These are phyloP conservation scores for Nasturtium officinale DNA, from an alignment of 345 rosid species.

Conservation along the genomic window DNA sequence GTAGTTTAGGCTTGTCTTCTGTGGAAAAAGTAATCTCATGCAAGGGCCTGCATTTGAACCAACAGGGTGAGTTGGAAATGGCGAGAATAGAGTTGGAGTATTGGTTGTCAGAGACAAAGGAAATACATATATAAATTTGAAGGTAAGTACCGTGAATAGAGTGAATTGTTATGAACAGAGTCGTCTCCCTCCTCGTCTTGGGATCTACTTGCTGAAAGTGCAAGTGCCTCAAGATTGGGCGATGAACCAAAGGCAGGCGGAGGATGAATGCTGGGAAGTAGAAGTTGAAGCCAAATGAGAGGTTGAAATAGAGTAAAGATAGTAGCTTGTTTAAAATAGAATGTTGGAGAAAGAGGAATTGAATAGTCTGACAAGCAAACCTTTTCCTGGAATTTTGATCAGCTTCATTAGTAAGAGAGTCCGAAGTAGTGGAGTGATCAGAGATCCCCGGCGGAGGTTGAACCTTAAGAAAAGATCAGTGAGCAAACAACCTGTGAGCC, in stretches of 20 bases:
- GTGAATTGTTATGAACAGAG: slow-evolving; percentile 79
- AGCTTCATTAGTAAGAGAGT: slow-evolving; percentile 38
- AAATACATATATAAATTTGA: background rate
- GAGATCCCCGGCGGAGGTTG: slow-evolving; percentile 54
- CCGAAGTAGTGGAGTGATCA: slow-evolving; percentile 46
- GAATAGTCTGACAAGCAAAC: slow-evolving; percentile 40
- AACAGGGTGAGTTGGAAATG: slow-evolving; percentile 5
- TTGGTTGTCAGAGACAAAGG: background rate
- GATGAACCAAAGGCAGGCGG: slow-evolving; percentile 98
- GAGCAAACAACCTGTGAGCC: slow-evolving; percentile 42
- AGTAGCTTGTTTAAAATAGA: background rate
- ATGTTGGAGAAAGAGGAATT: background rate
- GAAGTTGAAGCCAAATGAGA: slow-evolving; percentile 20
- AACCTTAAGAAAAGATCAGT: slow-evolving; percentile 61
- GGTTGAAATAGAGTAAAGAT: background rate
- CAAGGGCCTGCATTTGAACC: slow-evolving; percentile 68
- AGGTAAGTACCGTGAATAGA: slow-evolving; percentile 60
- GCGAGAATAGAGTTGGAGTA: background rate
- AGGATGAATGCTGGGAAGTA: slow-evolving; percentile 79
- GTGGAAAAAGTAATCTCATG: slow-evolving; percentile 94
- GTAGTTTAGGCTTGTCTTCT: slow-evolving; percentile 93
- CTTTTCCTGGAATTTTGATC: slow-evolving; percentile 53
- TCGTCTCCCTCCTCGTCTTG: slow-evolving; percentile 61
- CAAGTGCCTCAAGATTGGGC: slow-evolving; percentile 91
- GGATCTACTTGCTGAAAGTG: slow-evolving; percentile 57